Base-by-base conservation (phyloP, 805 yeast genomes). In the Yamadazyma kitorensis region DNA sequence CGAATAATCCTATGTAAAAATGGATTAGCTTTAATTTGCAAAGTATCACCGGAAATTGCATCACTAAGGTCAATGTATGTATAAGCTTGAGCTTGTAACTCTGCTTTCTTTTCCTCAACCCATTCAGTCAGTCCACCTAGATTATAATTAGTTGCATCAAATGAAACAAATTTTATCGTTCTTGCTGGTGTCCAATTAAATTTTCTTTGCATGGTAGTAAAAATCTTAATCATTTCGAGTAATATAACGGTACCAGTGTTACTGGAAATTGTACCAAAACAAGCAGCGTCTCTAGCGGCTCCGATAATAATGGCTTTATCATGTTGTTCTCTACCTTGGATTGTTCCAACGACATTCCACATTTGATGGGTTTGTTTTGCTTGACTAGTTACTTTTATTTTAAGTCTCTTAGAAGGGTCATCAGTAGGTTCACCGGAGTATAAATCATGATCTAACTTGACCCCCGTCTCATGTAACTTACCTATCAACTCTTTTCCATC, bases 71-170 rank as follows among this genome's bases (percentile, higher is more conserved):
- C 95, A 38, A 89, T 70, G 45, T 84, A 82, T 0, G 86, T 69
- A 48, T 75, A 79, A 0, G 83, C 82, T 43, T 82, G 81, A 29
- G 74, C 69, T 34, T 68, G 62, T 17, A 87, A 59, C 24, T 68
- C 70, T 16, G 72, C 70, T n/a, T 62, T 54, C 37, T 72, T 71
- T 23, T 68, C 61, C 45, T 82, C 85, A 5, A 81, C 68, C 72
- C 89, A 79, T 49, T 83, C 91, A 0, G 88, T 71, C n/a, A 86
- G 70, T 0, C 98, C 98, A 0, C 93, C 95, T 45, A 71, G 62
- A 52, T 88, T 88, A 49, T 82, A 87, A 41, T 80, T 78, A 0
- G 83, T 64, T 1, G 85, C 96, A 48, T 89, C 95, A 64, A 84
- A 87, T 0, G 95, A 85, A 0, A 78, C 77, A 60, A 89, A 88